A percentile compares a stretch with the other conserved stretches of the same genome.
phyloP scores from a whole-genome alignment of 768 basidiomycete genomes.

The Rhizopogon vinicolor region DNA sequence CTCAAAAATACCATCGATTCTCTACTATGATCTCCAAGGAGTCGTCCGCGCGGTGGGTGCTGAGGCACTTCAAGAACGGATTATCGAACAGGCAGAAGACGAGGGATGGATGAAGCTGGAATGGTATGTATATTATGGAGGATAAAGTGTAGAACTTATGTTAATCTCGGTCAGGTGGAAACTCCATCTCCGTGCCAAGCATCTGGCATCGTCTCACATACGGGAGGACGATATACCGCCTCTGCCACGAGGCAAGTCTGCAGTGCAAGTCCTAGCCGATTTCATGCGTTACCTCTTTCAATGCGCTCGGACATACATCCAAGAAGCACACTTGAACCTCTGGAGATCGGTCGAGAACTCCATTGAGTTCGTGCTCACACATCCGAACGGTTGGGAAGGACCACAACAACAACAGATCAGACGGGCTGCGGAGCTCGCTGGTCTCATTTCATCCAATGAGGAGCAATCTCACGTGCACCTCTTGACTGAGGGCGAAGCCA shows the following conservation, averaged over 20 bases:
- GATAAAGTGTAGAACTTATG: not conserved
- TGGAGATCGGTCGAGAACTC: constrained; percentile 18
- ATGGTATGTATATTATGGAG: constrained; percentile 23
- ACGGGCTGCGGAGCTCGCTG: constrained; percentile 17
- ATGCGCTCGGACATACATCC: constrained; percentile 19
- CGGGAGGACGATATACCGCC: constrained; percentile 15
- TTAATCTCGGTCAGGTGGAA: constrained; percentile 21
- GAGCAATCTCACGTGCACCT: constrained; percentile 15
- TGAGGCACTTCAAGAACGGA: constrained; percentile 31
- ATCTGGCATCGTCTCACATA: constrained; percentile 19
- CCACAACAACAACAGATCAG: constrained; percentile 25
- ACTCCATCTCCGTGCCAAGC: constrained; percentile 31
- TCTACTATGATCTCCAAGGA: constrained; percentile 42
- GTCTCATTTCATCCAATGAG: constrained; percentile 11
- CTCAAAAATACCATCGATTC: constrained; percentile 43
- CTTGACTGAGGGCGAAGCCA: constrained; percentile 24
- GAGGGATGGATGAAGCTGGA: constrained; percentile 33
- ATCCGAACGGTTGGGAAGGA: constrained; percentile 31
- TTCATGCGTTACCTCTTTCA: constrained; percentile 24
- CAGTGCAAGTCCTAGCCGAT: constrained; percentile 18
- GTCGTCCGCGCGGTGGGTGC: constrained; percentile 37
- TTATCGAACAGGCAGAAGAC: constrained; percentile 34
- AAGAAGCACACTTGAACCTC: constrained; percentile 24
- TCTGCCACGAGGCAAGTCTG: constrained; percentile 17
- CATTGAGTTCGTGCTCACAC: constrained; percentile 20